A percentile compares a stretch with the other conserved stretches of the same genome.
Conservation (phyloP, 192 early-diverging fungal species). For the Podila minutissima region DNA sequence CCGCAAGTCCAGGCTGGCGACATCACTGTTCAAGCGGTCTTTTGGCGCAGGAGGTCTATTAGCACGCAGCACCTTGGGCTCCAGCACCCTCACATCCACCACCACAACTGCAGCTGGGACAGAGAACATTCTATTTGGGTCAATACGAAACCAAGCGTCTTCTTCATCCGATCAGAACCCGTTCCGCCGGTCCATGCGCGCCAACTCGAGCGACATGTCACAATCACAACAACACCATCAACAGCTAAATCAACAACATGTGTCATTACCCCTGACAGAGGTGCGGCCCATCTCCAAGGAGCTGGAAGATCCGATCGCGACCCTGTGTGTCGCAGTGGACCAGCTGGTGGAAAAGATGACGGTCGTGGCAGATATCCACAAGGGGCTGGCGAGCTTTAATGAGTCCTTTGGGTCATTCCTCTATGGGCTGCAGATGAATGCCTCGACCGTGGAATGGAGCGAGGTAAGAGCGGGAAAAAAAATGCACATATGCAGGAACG, state of each 20-base stretch:
- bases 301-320: slow-evolving; percentile 21
- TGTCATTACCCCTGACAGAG: slow-evolving; percentile 3
- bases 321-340: slow-evolving; percentile 25
- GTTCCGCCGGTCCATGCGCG: slow-evolving; percentile 29
- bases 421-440: slow-evolving; percentile 45
- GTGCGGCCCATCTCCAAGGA: slow-evolving; percentile 22
- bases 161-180: slow-evolving; percentile 3
- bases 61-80: not conserved
- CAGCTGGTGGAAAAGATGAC: slow-evolving; percentile 43
- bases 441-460: slow-evolving; percentile 34
- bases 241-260: slow-evolving; percentile 3
- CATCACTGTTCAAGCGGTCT: slow-evolving; percentile 31
- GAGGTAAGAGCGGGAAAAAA: slow-evolving; percentile 15
- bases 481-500: not conserved
- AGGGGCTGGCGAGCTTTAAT: slow-evolving; percentile 42
- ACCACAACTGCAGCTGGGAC: not conserved
- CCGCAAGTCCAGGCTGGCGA: slow-evolving; percentile 37
- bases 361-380: slow-evolving; percentile 38
- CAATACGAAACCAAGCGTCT: slow-evolving; percentile 7
- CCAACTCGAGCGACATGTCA: not conserved
- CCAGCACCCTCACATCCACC: not conserved
- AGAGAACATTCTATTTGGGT: slow-evolving; percentile 15
- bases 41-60: slow-evolving; percentile 15
- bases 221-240: not conserved
- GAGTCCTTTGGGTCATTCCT: slow-evolving; percentile 47